Percentiles rank a stretch among this genome's conserved stretches.
Conservation (phyloP, 2,329 filamentous ascomycete species). For the Colletotrichum sidae region DNA sequence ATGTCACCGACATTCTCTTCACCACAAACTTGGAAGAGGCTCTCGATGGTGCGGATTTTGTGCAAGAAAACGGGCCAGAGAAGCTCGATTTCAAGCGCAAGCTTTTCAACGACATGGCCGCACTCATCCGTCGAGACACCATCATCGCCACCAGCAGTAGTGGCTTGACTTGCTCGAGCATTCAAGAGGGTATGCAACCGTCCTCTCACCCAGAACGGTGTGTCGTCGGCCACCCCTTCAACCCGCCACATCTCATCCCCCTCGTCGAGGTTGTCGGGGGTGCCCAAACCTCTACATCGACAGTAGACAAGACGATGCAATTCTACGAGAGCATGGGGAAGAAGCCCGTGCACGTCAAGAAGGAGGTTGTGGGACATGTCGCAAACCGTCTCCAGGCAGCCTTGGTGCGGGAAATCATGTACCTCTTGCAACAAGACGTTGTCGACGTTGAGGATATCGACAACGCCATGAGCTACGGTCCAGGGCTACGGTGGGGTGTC, state of each 20-base stretch:
- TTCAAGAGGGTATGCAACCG: slow-evolving; percentile 39
- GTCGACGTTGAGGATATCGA: slow-evolving; percentile 26
- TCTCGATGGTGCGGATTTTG: slow-evolving; percentile 45
- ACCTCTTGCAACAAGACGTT: slow-evolving; percentile 24
- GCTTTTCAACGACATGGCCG: slow-evolving; percentile 49
- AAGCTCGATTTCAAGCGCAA: slow-evolving; percentile 51
- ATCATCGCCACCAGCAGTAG: slow-evolving; percentile 50
- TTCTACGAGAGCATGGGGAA: slow-evolving; percentile 56
- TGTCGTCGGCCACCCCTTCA: slow-evolving; percentile 59
- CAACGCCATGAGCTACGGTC: slow-evolving; percentile 33
- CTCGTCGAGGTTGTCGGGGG: slow-evolving; percentile 59
- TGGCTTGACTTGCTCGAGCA: slow-evolving; percentile 48
- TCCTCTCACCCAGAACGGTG: slow-evolving; percentile 45
- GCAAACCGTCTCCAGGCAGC: slow-evolving; percentile 56
- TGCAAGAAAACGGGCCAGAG: slow-evolving; percentile 56
- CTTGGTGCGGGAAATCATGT: slow-evolving; percentile 24
- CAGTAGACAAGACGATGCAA: slow-evolving; percentile 44
- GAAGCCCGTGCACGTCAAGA: slow-evolving; percentile 51
- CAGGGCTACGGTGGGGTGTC: slow-evolving; percentile 40
- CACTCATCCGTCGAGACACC: slow-evolving; percentile 43
- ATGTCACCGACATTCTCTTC: slow-evolving; percentile 13
- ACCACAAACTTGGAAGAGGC: slow-evolving; percentile 24
- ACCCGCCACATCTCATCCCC: slow-evolving; percentile 60
- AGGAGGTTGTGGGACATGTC: slow-evolving; percentile 56
- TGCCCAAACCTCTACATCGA: slow-evolving; percentile 41